Evolutionary conservation across 495 filamentous ascomycete genomes (phyloP).

Genomic region (Trichoderma parareesei): DNA sequence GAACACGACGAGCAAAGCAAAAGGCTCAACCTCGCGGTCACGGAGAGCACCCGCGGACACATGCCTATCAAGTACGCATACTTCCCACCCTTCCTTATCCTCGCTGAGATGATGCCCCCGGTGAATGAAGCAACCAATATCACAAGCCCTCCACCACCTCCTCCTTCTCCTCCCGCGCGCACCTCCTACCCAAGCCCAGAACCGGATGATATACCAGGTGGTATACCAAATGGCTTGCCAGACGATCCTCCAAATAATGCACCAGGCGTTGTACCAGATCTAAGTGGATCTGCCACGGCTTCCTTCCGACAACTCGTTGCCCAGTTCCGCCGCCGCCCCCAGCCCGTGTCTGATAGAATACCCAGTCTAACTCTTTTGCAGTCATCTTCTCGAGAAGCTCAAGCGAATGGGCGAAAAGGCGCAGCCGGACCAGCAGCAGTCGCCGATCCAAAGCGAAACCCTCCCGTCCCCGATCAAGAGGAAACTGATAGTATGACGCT

Average conservation of each 20-base stretch:
- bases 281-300: slow-evolving; percentile 12
- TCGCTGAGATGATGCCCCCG: slow-evolving; percentile 13
- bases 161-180: neutral
- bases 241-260: neutral
- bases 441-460: slow-evolving; percentile 12
- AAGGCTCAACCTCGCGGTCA: slow-evolving; percentile 45
- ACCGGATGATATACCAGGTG: no score
- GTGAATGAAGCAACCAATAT: neutral
- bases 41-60: slow-evolving; percentile 42
- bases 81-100: slow-evolving; percentile 19
- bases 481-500: slow-evolving; percentile 23
- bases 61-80: slow-evolving; percentile 50
- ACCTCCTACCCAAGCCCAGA: no score
- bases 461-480: slow-evolving; percentile 30
- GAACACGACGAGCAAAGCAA: slow-evolving; percentile 57
- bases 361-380: slow-evolving; percentile 13
- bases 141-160: neutral
- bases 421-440: slow-evolving; percentile 16
- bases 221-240: no score
- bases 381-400: slow-evolving; percentile 39
- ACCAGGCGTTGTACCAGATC: neutral
- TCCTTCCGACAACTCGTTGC: slow-evolving; percentile 8
- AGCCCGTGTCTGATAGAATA: slow-evolving; percentile 14
- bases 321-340: neutral
- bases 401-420: slow-evolving; percentile 28